phyloP scores from a whole-genome alignment of 2,329 filamentous ascomycete species.

The Penicillium sp. region DNA sequence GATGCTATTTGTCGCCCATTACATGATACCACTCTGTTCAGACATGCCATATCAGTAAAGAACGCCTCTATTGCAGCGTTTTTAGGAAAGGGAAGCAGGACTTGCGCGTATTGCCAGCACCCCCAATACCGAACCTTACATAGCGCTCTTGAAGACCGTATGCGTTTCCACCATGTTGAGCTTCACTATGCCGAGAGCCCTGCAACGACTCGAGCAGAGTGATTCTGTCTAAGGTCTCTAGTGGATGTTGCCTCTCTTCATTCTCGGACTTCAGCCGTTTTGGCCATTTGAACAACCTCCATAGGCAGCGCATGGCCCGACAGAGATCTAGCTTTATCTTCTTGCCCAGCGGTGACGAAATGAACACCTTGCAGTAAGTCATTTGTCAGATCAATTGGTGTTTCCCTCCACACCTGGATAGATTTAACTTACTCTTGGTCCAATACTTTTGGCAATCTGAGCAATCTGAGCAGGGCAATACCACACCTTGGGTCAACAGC shows the following conservation, averaged over 20 bases:
- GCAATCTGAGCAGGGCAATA: neutral
- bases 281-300: conserved; percentile 17
- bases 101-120: conserved; percentile 27
- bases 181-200: neutral
- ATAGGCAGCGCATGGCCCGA: conserved; percentile 16
- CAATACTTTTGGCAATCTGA: neutral
- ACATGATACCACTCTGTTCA: conserved; percentile 7
- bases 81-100: conserved; percentile 9
- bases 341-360: neutral
- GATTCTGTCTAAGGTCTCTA: conserved; percentile 2
- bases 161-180: neutral
- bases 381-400: neutral
- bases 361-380: neutral
- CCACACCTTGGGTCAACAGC: neutral
- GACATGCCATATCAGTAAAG: conserved; percentile 5
- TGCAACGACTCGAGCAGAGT: conserved; percentile 12
- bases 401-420: neutral
- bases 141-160: conserved; percentile 16
- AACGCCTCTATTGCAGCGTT: neutral
- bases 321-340: neutral
- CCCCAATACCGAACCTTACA: conserved; percentile 24
- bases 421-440: neutral
- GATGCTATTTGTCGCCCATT: neutral
- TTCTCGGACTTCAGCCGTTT: conserved; percentile 10
- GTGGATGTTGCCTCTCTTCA: conserved; percentile 13